Conservation (phyloP, 768 basidiomycete genomes). For the Russula lepida region DNA sequence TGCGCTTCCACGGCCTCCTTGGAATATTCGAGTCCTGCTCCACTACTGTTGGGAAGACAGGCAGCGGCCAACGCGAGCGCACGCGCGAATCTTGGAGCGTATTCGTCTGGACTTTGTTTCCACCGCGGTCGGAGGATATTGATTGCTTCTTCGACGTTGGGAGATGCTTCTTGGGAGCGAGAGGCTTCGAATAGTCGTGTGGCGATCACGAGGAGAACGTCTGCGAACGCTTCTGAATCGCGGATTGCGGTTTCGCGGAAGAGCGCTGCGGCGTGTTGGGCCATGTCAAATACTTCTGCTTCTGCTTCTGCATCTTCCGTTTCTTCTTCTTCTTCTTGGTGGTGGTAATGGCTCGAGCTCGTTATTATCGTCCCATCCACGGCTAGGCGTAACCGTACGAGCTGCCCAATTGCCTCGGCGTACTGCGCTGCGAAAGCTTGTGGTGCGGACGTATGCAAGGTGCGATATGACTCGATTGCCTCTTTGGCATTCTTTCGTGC, state of each 20-base stretch:
- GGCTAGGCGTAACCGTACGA: constrained; percentile 1
- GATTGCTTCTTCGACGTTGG: constrained; percentile 6
- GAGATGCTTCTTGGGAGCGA: background rate
- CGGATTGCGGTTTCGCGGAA: constrained; percentile 8
- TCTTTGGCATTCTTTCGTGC: constrained; percentile 10
- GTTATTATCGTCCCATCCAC: background rate
- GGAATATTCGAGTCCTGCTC: constrained; percentile 1
- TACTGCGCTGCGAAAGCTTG: background rate
- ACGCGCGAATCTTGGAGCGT: background rate
- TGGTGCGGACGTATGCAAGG: constrained; percentile 3
- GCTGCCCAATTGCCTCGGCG: constrained; percentile 10
- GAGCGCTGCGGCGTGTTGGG: constrained; percentile 6
- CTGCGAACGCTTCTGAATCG: constrained; percentile 5
- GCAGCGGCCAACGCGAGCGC: constrained; percentile 10
- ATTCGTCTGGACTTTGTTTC: background rate
- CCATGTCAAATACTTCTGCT: constrained; percentile 10
- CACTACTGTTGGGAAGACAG: background rate
- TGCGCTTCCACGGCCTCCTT: constrained; percentile 14
- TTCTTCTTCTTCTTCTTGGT: background rate
- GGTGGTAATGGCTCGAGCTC: background rate
- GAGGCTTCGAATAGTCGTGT: background rate
- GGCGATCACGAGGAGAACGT: constrained; percentile 8
- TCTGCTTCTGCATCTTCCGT: background rate
- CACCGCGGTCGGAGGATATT: background rate
- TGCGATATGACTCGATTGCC: background rate